phyloP scores from a whole-genome alignment of 2,329 filamentous ascomycete species.

The Pyricularia pennisetigena region DNA sequence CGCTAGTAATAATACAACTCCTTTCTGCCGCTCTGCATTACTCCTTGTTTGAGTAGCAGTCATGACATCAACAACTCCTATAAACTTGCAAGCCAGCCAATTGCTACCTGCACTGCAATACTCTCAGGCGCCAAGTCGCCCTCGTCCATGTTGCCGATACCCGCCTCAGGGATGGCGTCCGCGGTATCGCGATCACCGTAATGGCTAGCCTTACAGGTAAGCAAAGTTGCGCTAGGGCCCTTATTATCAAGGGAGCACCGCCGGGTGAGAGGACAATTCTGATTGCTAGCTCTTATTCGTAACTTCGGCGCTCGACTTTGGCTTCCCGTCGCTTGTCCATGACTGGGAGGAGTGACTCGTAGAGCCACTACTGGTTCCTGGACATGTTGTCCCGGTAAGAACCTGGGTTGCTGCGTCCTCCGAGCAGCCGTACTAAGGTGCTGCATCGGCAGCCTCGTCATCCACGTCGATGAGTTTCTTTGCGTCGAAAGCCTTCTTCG shows the following conservation, averaged over 20 bases:
- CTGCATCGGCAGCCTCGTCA: conserved; percentile 7
- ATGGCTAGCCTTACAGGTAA: neutral
- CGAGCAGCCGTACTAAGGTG: conserved; percentile 1
- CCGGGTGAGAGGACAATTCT: neutral
- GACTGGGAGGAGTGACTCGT: neutral
- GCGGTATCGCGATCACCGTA: neutral
- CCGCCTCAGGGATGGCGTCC: neutral
- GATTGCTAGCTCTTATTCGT: neutral
- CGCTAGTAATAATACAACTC: neutral
- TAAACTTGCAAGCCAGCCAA: neutral
- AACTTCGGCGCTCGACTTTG: neutral
- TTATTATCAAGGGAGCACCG: neutral
- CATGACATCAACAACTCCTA: neutral
- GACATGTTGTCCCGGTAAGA: neutral
- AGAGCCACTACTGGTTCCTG: neutral
- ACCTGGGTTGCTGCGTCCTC: neutral
- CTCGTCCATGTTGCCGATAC: neutral
- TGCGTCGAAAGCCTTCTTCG: conserved; percentile 39
- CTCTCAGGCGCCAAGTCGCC: neutral
- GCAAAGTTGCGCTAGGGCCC: neutral
- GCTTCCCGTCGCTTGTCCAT: neutral
- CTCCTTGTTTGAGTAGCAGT: neutral
- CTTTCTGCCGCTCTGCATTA: neutral
- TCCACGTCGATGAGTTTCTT: conserved; percentile 29
- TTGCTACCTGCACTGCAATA: neutral